Evolutionary conservation across 441 rosid genomes (phyloP).

Genomic region (Adansonia madagascariensis): DNA sequence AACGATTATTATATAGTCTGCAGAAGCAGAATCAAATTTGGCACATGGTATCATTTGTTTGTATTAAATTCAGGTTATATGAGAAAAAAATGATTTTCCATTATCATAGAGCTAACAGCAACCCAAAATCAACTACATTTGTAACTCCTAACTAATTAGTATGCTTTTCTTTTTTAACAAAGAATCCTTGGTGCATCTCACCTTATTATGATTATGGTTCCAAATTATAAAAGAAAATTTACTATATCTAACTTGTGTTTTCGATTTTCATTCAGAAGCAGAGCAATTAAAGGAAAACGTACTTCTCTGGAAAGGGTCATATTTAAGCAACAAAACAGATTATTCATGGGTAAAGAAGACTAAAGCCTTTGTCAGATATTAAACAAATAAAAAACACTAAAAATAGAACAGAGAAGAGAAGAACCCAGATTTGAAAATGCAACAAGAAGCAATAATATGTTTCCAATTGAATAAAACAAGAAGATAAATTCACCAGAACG

Average conservation of each 20-base stretch:
- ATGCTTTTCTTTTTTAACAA: neutral
- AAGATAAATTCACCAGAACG: conserved; percentile 54
- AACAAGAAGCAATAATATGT: neutral
- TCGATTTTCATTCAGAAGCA: conserved; percentile 10
- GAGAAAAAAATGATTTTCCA: neutral
- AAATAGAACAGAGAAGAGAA: neutral
- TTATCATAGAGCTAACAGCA: neutral
- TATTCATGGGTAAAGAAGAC: neutral
- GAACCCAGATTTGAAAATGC: neutral
- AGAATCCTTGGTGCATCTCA: neutral
- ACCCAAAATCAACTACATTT: conserved; percentile 5
- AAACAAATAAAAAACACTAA: conserved; percentile 1
- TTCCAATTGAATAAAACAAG: neutral
- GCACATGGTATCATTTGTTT: neutral
- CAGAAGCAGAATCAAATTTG: neutral
- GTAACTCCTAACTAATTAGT: neutral
- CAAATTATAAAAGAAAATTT: neutral
- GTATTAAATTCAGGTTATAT: neutral
- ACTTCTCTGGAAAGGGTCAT: neutral
- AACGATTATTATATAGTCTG: neutral
- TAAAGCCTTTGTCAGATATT: neutral
- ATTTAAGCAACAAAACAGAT: neutral
- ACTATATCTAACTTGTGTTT: neutral
- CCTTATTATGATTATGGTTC: neutral
- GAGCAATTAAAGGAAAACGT: conserved; percentile 2